Evolutionary conservation across 306 rosid genomes (phyloP).

Genomic region (Acacia crassicarpa): DNA sequence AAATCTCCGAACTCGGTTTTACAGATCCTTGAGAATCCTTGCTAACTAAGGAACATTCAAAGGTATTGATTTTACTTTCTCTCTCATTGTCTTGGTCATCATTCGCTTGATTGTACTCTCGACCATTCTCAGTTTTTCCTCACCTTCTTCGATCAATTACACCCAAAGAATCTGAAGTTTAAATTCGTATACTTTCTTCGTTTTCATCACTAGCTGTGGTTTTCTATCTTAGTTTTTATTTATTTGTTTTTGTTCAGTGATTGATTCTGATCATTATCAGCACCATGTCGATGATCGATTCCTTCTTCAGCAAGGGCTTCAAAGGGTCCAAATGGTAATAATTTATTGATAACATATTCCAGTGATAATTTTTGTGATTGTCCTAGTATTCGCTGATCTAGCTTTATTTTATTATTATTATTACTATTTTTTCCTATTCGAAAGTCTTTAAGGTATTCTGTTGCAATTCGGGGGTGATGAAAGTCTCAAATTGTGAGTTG

Average conservation of each 20-base stretch:
- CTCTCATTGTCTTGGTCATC: neutral
- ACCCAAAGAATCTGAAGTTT: neutral
- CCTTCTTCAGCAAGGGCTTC: slow-evolving; percentile 92
- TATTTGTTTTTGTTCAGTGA: slow-evolving; percentile 22
- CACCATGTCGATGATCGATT: slow-evolving; percentile 85
- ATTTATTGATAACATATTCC: neutral
- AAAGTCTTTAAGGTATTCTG: neutral
- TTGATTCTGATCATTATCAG: slow-evolving; percentile 35
- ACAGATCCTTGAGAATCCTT: slow-evolving; percentile 34
- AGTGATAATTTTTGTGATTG: neutral
- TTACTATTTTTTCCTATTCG: neutral
- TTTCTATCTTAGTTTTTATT: slow-evolving; percentile 25
- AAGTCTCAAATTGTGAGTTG: neutral
- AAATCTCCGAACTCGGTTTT: slow-evolving; percentile 6
- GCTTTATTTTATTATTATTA: neutral
- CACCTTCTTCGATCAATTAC: neutral
- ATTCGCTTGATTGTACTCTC: neutral
- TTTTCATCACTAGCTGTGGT: slow-evolving; percentile 18
- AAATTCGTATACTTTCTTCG: neutral
- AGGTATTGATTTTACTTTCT: neutral
- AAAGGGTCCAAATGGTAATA: slow-evolving; percentile 85
- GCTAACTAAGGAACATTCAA: slow-evolving; percentile 34
- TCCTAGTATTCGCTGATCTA: neutral
- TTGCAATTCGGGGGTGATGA: neutral
- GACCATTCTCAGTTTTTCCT: neutral